These are phyloP conservation scores for Vicia villosa DNA, from an alignment of 306 rosid genomes.

Conservation along the genomic window DNA sequence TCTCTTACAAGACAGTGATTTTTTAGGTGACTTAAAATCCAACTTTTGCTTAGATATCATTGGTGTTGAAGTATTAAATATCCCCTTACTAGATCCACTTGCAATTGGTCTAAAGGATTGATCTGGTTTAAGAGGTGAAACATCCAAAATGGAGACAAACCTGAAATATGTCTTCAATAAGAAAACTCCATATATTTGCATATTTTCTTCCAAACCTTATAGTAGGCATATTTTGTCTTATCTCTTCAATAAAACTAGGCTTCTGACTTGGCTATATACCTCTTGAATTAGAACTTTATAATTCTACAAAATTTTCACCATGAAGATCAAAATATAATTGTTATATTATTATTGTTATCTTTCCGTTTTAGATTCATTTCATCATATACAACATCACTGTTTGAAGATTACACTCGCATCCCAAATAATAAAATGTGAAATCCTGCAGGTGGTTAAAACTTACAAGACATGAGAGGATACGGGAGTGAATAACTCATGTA, in stretches of 20 bases:
- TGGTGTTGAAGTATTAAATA: constrained; percentile 66
- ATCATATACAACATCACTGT: constrained; percentile 3
- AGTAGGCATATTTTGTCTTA: constrained; percentile 1
- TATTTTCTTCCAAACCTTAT: constrained; percentile 18
- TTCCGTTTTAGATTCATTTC: constrained; percentile 10
- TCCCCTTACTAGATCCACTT: constrained; percentile 52
- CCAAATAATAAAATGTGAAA: constrained; percentile 21
- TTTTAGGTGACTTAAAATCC: constrained; percentile 44
- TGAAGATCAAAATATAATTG: constrained; percentile 30
- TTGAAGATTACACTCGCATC: constrained; percentile 1
- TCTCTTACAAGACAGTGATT: constrained; percentile 43
- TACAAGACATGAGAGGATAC: constrained; percentile 21
- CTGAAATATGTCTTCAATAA: constrained; percentile 51
- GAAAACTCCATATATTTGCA: constrained; percentile 30
- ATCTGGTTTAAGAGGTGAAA: constrained; percentile 84
- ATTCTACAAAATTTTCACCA: constrained; percentile 10
- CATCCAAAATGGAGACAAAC: constrained; percentile 90
- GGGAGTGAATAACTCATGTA: constrained; percentile 28
- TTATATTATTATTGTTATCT: background rate
- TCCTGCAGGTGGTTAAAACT: constrained; percentile 15
- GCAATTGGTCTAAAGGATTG: constrained; percentile 51
- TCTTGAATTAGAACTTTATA: constrained; percentile 21
- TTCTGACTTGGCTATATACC: constrained; percentile 6
- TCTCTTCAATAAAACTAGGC: constrained; percentile 19
- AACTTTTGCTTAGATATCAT: constrained; percentile 70